Evolutionary conservation across 257 asterid genomes (phyloP), one percentile per base, ranked within the genome.

Genomic region (Lavandula angustifolia): DNA sequence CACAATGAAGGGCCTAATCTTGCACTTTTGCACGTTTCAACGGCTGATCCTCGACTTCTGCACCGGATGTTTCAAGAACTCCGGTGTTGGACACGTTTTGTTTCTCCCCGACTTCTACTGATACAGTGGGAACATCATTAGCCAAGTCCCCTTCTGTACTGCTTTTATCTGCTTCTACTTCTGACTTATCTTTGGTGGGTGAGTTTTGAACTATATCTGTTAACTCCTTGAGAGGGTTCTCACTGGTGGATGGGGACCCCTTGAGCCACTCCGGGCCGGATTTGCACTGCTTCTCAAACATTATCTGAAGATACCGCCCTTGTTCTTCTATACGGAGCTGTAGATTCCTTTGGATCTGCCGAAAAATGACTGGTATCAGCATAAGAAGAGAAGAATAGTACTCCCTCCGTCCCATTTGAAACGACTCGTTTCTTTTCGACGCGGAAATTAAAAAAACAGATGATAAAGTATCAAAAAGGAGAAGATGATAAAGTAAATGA

Each of bases 281-380:
- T 75, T 89, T 86, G 80, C 81, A 76, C 76, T 92, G 98, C 81
- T 85, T 81, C 82, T 92, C 98, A 68, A 92, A 85, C 96, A 92
- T 85, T 89, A 80, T 78, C 67, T 92, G 96, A 60, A 89, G 95
- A 55, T 76, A 66, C 43, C 84, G 74, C 50, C 98, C 95, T 75
- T 87, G 98, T 75, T 92, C 96, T 84, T 92, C 96, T 69, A 92
- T 92, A 34, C 95, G 83, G 35, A 89, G 89, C 87, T 92, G 98
- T 65, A 92, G 69, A 78, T 89, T 92, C 78, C 98, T 89, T 77
- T 89, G 96, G 60, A 89, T 92, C 98, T 89, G 88, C 70, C 73
- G 54, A 71, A 54, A 34, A 51, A 46, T 17, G 42, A 66, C 9
- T 11, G 31, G 43, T 17, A 66, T 66, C 29, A 18, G 58, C 14